Evolutionary conservation across 129 eudicot genomes (phyloP).

Genomic region (Flaveria linearis): DNA sequence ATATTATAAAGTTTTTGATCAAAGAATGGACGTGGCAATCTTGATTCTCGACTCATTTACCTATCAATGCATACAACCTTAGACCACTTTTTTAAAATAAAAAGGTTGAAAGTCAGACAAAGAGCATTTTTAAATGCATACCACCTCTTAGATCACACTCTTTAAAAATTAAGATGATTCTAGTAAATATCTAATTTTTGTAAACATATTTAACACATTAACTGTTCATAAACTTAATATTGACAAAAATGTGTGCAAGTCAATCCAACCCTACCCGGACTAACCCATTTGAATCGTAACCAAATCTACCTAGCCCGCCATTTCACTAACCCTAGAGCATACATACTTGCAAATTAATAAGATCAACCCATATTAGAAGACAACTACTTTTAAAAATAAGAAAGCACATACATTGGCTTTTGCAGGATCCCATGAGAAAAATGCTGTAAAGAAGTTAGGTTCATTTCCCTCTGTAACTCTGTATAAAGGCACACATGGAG

Average conservation of each 20-base stretch:
- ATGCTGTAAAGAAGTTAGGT: constrained; percentile 92
- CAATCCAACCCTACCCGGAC: not conserved
- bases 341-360: not conserved
- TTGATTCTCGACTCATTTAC: too few relatives aligned
- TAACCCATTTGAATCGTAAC: not conserved
- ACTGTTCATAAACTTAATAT: not conserved
- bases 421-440: constrained; percentile 92
- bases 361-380: constrained; percentile 1
- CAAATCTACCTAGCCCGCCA: not conserved
- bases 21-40: too few relatives aligned
- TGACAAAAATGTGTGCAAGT: not conserved
- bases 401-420: constrained; percentile 75
- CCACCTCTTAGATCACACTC: not conserved
- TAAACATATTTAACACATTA: not conserved
- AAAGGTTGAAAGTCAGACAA: not conserved
- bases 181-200: not conserved
- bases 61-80: too few relatives aligned
- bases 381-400: not conserved
- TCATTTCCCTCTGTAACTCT: constrained; percentile 89
- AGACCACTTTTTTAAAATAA: too few relatives aligned
- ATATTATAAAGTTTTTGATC: too few relatives aligned
- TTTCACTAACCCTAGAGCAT: not conserved
- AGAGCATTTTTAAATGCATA: not conserved
- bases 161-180: not conserved
- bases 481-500: constrained; percentile 84